Conservation (phyloP, 1,284 basidiomycete species). For the Pseudozyma hubeiensis region DNA sequence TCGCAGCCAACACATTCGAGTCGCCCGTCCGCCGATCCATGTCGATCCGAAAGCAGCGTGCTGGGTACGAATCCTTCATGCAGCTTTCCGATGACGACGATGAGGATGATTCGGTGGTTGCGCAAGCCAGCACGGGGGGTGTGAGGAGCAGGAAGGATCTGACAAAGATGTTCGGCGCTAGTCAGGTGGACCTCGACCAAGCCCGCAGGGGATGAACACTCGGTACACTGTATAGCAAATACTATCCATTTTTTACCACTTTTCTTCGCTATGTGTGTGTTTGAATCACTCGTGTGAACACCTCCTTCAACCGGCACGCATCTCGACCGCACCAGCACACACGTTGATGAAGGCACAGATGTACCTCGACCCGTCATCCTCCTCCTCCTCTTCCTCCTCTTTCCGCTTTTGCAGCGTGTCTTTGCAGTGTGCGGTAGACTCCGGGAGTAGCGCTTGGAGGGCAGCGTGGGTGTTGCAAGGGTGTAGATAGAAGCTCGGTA, state of each 20-base stretch:
- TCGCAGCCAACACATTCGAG: conserved; percentile 29
- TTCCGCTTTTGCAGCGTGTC: not conserved
- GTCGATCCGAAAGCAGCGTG: not conserved
- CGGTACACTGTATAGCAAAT: too few species aligned
- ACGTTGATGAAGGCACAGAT: conserved; percentile 26
- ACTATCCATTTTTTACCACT: too few species aligned
- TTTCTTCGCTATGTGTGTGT: conserved; percentile 1
- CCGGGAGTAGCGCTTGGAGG: not conserved
- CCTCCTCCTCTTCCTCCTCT: not conserved
- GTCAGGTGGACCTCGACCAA: conserved; percentile 17
- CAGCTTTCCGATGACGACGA: conserved; percentile 29
- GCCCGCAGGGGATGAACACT: not conserved
- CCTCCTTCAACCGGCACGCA: conserved; percentile 12
- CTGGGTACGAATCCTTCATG: conserved; percentile 21
- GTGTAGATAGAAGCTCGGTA: conserved; percentile 30
- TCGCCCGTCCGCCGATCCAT: not conserved
- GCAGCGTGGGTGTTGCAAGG: conserved; percentile 34
- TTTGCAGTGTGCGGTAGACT: not conserved
- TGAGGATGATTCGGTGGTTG: not conserved
- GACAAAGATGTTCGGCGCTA: conserved; percentile 40
- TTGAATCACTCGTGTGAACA: not conserved
- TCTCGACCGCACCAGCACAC: conserved; percentile 33
- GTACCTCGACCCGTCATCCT: conserved; percentile 8
- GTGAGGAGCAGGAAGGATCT: conserved; percentile 23
- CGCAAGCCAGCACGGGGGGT: not conserved